These are phyloP conservation scores for Ophiostoma himal-ulmi DNA, from an alignment of 2,329 filamentous ascomycete genomes.

Conservation along the genomic window DNA sequence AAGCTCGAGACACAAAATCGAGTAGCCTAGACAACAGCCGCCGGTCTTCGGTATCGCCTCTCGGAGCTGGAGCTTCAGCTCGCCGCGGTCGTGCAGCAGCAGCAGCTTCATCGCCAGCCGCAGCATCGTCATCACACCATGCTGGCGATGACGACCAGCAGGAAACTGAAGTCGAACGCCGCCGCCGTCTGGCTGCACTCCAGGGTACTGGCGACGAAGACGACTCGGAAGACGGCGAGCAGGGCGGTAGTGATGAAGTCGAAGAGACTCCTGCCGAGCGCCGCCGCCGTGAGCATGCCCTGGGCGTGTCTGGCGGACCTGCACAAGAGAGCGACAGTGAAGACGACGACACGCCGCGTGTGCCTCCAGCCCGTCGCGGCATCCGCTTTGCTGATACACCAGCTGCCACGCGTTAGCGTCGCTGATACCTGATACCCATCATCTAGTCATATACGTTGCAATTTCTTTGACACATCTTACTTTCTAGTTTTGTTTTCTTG, in stretches of 20 bases:
- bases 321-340: constrained; percentile 45
- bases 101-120: not conserved
- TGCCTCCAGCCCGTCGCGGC: constrained; percentile 48
- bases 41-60: constrained; percentile 17
- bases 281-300: constrained; percentile 64
- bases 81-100: not conserved
- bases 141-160: constrained; percentile 16
- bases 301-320: constrained; percentile 47
- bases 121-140: not conserved
- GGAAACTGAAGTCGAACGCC: constrained; percentile 66
- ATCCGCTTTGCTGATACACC: constrained; percentile 56
- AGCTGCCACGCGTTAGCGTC: constrained; percentile 12
- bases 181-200: constrained; percentile 55
- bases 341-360: constrained; percentile 52
- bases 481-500: not conserved
- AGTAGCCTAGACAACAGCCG: constrained; percentile 8
- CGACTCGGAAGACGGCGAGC: constrained; percentile 27
- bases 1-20: not conserved
- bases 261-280: constrained; percentile 69
- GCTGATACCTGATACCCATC: constrained; percentile 1
- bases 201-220: constrained; percentile 38
- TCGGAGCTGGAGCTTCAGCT: not conserved
- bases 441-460: not conserved
- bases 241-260: not conserved
- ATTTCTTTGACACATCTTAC: not conserved